phyloP scores from a whole-genome alignment of 176 grass and related monocot genomes.

The Avena sativa region DNA sequence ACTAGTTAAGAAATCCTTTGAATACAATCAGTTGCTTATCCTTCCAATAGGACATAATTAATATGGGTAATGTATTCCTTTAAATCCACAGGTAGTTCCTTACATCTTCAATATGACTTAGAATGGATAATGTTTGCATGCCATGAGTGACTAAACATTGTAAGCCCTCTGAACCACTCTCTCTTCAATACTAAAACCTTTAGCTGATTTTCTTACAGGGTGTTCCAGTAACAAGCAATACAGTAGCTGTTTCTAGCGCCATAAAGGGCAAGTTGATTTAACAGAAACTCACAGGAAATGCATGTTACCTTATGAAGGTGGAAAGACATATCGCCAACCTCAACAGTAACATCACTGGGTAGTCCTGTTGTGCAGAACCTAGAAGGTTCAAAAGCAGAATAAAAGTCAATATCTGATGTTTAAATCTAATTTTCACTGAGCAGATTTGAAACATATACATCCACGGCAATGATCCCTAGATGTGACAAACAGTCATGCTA shows the following conservation, averaged over 20 bases:
- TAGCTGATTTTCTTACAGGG: not conserved
- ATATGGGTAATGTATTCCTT: not conserved
- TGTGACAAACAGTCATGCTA: not conserved
- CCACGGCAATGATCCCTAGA: not conserved
- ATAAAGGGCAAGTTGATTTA: not conserved
- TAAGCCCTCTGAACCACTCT: not conserved
- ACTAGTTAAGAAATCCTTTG: not conserved
- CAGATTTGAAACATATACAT: not conserved
- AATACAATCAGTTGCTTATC: not conserved
- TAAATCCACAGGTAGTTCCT: not conserved
- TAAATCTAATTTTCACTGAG: constrained; percentile 10
- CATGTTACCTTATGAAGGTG: constrained; percentile 92
- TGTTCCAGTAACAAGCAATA: not conserved
- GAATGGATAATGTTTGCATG: not conserved
- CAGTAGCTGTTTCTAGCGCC: not conserved
- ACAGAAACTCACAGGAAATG: not conserved
- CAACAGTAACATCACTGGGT: constrained; percentile 90
- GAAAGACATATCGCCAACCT: constrained; percentile 93
- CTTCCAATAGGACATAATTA: not conserved
- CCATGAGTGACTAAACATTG: not conserved
- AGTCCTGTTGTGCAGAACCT: constrained; percentile 96
- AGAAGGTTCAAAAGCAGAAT: constrained; percentile 50
- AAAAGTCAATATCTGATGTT: not conserved
- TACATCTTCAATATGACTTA: not conserved
- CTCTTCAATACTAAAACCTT: not conserved